Evolutionary conservation across 208 protist genomes (phyloP).

Genomic region (Strigomonas culicis): DNA sequence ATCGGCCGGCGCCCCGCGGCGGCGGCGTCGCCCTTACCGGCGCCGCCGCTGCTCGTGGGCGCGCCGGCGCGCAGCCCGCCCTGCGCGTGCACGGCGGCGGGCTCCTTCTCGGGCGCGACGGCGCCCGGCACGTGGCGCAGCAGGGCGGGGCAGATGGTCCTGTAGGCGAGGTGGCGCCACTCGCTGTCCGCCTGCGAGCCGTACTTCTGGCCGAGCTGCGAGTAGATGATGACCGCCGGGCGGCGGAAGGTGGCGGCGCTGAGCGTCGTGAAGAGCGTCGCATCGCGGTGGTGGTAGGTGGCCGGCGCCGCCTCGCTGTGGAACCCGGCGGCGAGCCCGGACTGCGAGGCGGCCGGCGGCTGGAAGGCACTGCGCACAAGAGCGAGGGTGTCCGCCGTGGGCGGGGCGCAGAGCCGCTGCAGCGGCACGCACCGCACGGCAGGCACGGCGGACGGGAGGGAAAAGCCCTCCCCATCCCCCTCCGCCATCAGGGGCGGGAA

Average conservation of each 20-base stretch:
- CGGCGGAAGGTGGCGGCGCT: constrained; percentile 47
- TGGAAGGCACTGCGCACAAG: constrained; percentile 14
- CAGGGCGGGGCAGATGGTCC: constrained; percentile 51
- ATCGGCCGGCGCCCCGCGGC: constrained; percentile 43
- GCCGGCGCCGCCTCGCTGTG: not conserved
- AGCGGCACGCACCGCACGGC: not conserved
- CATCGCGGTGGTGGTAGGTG: constrained; percentile 39
- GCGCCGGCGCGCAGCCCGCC: not conserved
- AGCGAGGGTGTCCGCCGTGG: not conserved
- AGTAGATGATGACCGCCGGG: constrained; percentile 80
- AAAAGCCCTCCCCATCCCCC: not conserved
- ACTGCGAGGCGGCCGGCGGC: constrained; percentile 17
- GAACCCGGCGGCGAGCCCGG: constrained; percentile 20
- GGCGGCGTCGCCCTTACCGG: not conserved
- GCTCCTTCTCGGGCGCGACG: constrained; percentile 6
- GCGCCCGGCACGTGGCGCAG: constrained; percentile 36
- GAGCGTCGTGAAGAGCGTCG: constrained; percentile 47
- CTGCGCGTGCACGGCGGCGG: not conserved
- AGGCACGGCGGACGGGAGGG: not conserved
- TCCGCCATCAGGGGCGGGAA: not conserved
- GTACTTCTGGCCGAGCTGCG: constrained; percentile 81
- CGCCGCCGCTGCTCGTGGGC: not conserved
- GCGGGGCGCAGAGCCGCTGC: not conserved
- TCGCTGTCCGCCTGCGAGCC: constrained; percentile 62
- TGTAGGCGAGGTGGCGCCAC: constrained; percentile 76